A percentile compares a stretch with the other conserved stretches of the same genome.
Evolutionary conservation across 257 asterid genomes (phyloP).

Genomic region (Fraxinus excelsior): DNA sequence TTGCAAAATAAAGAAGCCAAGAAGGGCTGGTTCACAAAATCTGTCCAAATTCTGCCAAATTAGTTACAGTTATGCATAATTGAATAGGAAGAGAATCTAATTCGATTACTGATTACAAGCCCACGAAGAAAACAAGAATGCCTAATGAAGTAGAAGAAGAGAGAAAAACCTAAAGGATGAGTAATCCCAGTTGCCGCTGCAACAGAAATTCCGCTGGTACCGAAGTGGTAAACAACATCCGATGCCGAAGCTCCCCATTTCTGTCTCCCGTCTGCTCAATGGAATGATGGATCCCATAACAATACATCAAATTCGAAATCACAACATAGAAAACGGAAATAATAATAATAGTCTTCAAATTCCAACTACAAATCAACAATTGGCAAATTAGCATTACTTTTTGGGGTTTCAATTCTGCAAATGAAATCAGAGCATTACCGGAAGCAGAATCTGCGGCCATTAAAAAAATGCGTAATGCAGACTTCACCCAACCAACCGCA

Average conservation of each 20-base stretch:
- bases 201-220: slow-evolving; percentile 86
- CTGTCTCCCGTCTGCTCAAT: slow-evolving; percentile 37
- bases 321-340: slow-evolving; percentile 9
- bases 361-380: background rate
- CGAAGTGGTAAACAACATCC: slow-evolving; percentile 64
- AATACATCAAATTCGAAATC: background rate
- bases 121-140: background rate
- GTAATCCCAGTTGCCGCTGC: slow-evolving; percentile 91
- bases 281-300: slow-evolving; percentile 16
- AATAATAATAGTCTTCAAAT: background rate
- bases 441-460: slow-evolving; percentile 42
- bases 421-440: slow-evolving; percentile 29
- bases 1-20: background rate
- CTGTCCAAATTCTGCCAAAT: background rate
- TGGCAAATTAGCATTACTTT: background rate
- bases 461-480: background rate
- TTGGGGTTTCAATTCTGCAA: background rate
- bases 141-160: background rate
- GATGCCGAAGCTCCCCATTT: slow-evolving; percentile 63
- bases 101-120: background rate
- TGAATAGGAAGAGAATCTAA: background rate
- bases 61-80: background rate
- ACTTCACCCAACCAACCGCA: background rate
- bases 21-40: background rate
- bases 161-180: slow-evolving; percentile 77